A percentile compares a stretch with the other conserved stretches of the same genome.
Conservation (phyloP, 1,284 basidiomycete genomes). For the Neonothopanus nambi region DNA sequence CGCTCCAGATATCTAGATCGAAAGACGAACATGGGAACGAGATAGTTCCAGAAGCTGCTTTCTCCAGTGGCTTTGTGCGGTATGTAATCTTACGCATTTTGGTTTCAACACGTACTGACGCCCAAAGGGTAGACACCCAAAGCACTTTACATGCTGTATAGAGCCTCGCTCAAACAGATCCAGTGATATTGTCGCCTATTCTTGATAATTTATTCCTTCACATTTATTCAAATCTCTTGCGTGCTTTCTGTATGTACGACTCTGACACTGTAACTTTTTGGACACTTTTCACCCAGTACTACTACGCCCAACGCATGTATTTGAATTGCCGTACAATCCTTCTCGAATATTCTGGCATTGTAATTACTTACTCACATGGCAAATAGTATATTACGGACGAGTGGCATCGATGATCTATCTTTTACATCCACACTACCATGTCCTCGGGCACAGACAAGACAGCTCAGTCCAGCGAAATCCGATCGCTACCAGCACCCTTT, state of each 20-base stretch:
- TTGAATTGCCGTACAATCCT: too few species aligned
- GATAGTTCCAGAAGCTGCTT: slow-evolving; percentile 9
- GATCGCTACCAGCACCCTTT: slow-evolving; percentile 16
- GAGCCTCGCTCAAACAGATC: background rate
- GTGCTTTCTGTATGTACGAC: too few species aligned
- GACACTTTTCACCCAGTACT: too few species aligned
- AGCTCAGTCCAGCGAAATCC: slow-evolving; percentile 7
- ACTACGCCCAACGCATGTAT: too few species aligned
- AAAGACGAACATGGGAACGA: slow-evolving; percentile 13
- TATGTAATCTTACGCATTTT: background rate
- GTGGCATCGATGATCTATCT: too few species aligned
- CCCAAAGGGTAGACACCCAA: slow-evolving; percentile 6
- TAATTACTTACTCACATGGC: background rate
- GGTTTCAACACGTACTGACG: background rate
- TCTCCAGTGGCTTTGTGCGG: slow-evolving; percentile 13
- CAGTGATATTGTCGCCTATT: background rate
- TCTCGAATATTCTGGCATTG: slow-evolving; percentile 11
- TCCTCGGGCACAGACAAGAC: too few species aligned
- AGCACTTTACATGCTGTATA: slow-evolving; percentile 1
- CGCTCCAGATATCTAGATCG: slow-evolving; percentile 11
- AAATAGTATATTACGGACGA: too few species aligned
- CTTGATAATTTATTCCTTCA: background rate
- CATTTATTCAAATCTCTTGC: too few species aligned
- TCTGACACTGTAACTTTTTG: too few species aligned
- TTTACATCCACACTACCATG: too few species aligned